Conservation (phyloP, 2,329 filamentous ascomycete species). For the Diaporthe ilicicola region DNA sequence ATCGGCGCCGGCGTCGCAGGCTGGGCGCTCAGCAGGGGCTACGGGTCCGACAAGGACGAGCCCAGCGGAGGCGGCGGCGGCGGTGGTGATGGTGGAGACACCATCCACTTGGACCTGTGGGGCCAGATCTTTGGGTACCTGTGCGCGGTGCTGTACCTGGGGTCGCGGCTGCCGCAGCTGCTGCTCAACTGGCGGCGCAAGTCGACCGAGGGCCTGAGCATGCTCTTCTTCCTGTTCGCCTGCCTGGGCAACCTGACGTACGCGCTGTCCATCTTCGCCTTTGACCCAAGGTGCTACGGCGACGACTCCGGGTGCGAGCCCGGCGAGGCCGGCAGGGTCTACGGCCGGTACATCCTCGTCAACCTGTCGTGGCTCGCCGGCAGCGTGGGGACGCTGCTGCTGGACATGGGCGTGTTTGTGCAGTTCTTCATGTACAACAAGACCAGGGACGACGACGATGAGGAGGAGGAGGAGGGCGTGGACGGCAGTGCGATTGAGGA, state of each 20-base stretch:
- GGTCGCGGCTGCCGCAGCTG: conserved; percentile 88
- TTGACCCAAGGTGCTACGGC: conserved; percentile 74
- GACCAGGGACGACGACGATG: conserved; percentile 46
- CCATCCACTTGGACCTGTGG: conserved; percentile 74
- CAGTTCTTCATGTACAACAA: conserved; percentile 89
- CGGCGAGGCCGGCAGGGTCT: conserved; percentile 73
- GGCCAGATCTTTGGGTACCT: conserved; percentile 95
- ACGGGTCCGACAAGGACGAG: conserved; percentile 54
- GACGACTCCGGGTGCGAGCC: conserved; percentile 60
- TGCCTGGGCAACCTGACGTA: conserved; percentile 96
- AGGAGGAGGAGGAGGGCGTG: conserved; percentile 36
- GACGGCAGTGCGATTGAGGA: conserved; percentile 39
- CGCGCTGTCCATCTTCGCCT: conserved; percentile 90
- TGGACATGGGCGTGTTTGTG: conserved; percentile 87
- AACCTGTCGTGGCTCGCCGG: conserved; percentile 92
- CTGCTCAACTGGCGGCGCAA: conserved; percentile 92
- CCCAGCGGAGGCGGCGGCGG: conserved; percentile 35
- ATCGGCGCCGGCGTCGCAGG: conserved; percentile 83
- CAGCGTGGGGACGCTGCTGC: conserved; percentile 83
- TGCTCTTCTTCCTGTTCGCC: conserved; percentile 96
- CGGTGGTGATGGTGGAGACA: conserved; percentile 54
- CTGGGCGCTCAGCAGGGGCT: conserved; percentile 77
- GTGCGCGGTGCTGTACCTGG: conserved; percentile 88
- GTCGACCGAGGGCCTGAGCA: conserved; percentile 89
- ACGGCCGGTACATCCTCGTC: conserved; percentile 84